Conservation (phyloP, 108 stramenopile species). For the Mayamaea pseudoterrestris region DNA sequence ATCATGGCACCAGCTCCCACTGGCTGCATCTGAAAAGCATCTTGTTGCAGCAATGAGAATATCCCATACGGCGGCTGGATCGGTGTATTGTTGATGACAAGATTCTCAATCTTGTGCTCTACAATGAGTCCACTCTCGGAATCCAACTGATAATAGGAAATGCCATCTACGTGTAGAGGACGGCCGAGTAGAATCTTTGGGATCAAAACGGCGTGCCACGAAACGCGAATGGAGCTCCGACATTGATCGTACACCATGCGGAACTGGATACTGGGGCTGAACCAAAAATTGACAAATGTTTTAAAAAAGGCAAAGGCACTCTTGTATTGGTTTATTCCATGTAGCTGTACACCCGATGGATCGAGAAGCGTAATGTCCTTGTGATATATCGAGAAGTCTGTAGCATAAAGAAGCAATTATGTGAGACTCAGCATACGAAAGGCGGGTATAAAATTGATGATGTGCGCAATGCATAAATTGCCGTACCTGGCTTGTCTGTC, state of each 20-base stretch:
- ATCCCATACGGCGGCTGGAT: conserved; percentile 56
- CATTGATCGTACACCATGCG: conserved; percentile 76
- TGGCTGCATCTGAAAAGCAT: conserved; percentile 10
- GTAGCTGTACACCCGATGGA: conserved; percentile 48
- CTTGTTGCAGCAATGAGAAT: conserved; percentile 24
- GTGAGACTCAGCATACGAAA: not conserved
- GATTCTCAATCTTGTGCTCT: conserved; percentile 63
- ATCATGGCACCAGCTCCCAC: conserved; percentile 11
- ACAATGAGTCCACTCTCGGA: conserved; percentile 44
- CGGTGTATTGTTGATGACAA: conserved; percentile 56
- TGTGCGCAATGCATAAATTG: not conserved
- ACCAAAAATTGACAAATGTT: conserved; percentile 42
- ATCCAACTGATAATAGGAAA: conserved; percentile 58
- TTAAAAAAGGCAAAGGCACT: conserved; percentile 36
- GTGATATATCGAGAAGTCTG: conserved; percentile 71
- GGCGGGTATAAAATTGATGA: not conserved
- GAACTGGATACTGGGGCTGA: conserved; percentile 37
- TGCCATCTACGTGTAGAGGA: conserved; percentile 61
- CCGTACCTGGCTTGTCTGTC: conserved; percentile 50
- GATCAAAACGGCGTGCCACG: conserved; percentile 54
- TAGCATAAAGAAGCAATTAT: not conserved
- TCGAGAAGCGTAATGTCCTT: conserved; percentile 39
- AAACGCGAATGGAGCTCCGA: conserved; percentile 57
- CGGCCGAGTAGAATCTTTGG: conserved; percentile 46
- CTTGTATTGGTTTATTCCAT: conserved; percentile 56